Evolutionary conservation across 1,284 basidiomycete species (phyloP).

Genomic region (Austropuccinia psidii): DNA sequence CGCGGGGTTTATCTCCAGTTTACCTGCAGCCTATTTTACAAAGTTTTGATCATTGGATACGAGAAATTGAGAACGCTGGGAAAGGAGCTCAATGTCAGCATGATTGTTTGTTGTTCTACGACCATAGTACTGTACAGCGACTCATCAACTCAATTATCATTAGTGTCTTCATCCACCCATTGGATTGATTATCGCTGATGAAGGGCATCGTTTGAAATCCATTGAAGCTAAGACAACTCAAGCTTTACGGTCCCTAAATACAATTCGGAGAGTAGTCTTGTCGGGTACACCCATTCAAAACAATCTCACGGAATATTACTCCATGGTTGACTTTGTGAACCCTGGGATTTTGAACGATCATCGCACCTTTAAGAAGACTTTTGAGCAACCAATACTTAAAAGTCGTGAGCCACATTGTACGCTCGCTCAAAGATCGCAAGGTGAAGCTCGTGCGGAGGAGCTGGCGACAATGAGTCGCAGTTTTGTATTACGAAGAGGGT

Average conservation of each 20-base stretch:
- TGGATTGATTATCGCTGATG: slow-evolving; percentile 89
- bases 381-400: slow-evolving; percentile 80
- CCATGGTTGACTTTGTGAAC: slow-evolving; percentile 95
- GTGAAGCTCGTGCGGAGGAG: slow-evolving; percentile 55
- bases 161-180: slow-evolving; percentile 61
- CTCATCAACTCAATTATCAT: slow-evolving; percentile 39
- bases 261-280: slow-evolving; percentile 55
- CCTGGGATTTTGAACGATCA: slow-evolving; percentile 64
- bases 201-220: slow-evolving; percentile 92
- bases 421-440: slow-evolving; percentile 63
- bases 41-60: slow-evolving; percentile 91
- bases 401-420: slow-evolving; percentile 71
- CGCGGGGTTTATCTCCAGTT: no score
- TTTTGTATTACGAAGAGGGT: slow-evolving; percentile 83
- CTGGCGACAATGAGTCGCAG: slow-evolving; percentile 68
- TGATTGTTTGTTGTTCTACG: not conserved
- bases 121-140: no score
- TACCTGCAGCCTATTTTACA: slow-evolving; percentile 56
- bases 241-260: slow-evolving; percentile 58
- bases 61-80: slow-evolving; percentile 55
- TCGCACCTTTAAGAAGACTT: slow-evolving; percentile 53
- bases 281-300: slow-evolving; percentile 92
- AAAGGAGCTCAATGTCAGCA: slow-evolving; percentile 19
- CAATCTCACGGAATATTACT: slow-evolving; percentile 86
- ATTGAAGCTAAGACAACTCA: slow-evolving; percentile 83